phyloP scores from a whole-genome alignment of 352 stramenopile species.

The Globisporangium nunn region DNA sequence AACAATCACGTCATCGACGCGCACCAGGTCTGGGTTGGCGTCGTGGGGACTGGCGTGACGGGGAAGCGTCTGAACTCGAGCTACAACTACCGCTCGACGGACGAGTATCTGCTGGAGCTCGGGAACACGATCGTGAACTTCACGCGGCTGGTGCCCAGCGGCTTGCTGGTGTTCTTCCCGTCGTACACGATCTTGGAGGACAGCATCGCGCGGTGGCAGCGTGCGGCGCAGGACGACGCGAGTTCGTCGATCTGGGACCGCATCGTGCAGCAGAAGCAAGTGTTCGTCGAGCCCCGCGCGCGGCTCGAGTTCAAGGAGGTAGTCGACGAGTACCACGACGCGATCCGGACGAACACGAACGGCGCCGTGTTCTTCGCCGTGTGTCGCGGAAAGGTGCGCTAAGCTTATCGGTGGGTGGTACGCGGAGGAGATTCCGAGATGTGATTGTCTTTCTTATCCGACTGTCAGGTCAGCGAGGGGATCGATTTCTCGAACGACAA shows the following conservation, averaged over 20 bases:
- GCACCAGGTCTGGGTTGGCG: constrained; percentile 84
- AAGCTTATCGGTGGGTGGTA: neutral
- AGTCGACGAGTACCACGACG: constrained; percentile 76
- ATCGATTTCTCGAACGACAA: constrained; percentile 99
- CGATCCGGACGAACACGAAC: constrained; percentile 58
- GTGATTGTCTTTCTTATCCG: neutral
- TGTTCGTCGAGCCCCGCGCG: constrained; percentile 70
- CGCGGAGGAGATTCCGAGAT: too few species aligned
- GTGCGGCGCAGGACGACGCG: constrained; percentile 26
- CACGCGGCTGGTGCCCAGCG: constrained; percentile 91
- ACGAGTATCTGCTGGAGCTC: constrained; percentile 93
- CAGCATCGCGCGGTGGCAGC: constrained; percentile 72
- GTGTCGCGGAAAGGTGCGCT: constrained; percentile 92
- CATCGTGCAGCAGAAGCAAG: constrained; percentile 66
- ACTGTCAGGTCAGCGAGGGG: constrained; percentile 91
- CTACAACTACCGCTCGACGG: constrained; percentile 91
- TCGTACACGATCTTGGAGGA: constrained; percentile 95
- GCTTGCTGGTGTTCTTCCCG: constrained; percentile 99
- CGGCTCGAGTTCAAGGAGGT: constrained; percentile 71
- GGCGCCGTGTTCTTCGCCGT: constrained; percentile 97
- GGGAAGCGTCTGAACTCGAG: constrained; percentile 92
- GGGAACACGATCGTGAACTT: constrained; percentile 96
- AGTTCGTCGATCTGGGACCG: constrained; percentile 72
- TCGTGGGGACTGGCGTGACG: constrained; percentile 91
- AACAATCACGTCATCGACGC: constrained; percentile 97